These are phyloP conservation scores for Pseudopithomyces chartarum DNA, from an alignment of 2,329 filamentous ascomycete species.

Conservation along the genomic window DNA sequence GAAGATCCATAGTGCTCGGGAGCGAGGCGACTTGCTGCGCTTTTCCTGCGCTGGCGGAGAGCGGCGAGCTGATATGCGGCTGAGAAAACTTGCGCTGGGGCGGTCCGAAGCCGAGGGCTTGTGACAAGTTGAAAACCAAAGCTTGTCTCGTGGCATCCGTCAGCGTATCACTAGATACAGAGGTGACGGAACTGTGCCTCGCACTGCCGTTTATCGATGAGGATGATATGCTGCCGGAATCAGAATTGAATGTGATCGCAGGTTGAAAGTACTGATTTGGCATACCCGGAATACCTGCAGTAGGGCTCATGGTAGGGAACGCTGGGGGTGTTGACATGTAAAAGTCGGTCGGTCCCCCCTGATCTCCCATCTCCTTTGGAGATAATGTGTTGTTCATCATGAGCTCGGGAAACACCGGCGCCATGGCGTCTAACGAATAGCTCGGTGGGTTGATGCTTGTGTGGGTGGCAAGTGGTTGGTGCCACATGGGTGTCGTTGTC, in stretches of 20 bases:
- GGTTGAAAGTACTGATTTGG: constrained; percentile 66
- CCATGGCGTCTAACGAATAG: constrained; percentile 76
- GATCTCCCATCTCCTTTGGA: constrained; percentile 74
- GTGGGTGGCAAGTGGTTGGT: constrained; percentile 64
- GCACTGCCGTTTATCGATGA: constrained; percentile 72
- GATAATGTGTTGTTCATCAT: constrained; percentile 68
- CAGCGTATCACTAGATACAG: constrained; percentile 67
- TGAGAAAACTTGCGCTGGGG: constrained; percentile 64
- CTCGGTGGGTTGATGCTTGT: constrained; percentile 68
- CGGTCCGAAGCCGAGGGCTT: constrained; percentile 60
- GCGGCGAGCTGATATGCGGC: constrained; percentile 59
- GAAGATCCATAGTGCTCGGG: constrained; percentile 82
- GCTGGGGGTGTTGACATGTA: constrained; percentile 81
- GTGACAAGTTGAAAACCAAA: constrained; percentile 64
- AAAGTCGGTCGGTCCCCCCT: constrained; percentile 70
- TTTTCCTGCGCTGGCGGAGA: constrained; percentile 47
- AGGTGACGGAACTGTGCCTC: constrained; percentile 63
- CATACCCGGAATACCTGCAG: constrained; percentile 68
- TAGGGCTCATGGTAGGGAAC: constrained; percentile 73
- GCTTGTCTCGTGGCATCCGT: constrained; percentile 69
- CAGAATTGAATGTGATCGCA: constrained; percentile 71
- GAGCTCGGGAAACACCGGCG: constrained; percentile 75
- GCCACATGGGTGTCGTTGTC: constrained; percentile 46
- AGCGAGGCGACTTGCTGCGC: constrained; percentile 60
- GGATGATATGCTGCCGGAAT: constrained; percentile 65